Evolutionary conservation across 495 filamentous ascomycete species (phyloP).

Genomic region (Penicillium diatomitis): DNA sequence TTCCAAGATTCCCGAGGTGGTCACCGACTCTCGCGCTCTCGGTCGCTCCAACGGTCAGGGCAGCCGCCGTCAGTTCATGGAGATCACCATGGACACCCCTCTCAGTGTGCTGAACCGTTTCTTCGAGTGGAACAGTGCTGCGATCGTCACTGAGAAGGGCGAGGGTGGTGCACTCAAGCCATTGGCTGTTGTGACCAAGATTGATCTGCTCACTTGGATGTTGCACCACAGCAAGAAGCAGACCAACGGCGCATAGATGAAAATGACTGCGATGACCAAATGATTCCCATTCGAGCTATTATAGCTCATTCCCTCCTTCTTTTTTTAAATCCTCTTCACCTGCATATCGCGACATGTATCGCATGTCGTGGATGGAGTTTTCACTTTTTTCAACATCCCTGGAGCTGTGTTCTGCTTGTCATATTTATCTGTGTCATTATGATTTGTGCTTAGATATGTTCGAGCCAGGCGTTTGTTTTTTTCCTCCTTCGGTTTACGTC

Average conservation of each 20-base stretch:
- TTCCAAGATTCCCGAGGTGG: constrained; percentile 68
- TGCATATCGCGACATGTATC: constrained; percentile 5
- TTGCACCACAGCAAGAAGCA: constrained; percentile 51
- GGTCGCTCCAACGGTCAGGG: constrained; percentile 16
- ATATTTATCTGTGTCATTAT: neutral
- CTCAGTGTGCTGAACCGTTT: constrained; percentile 77
- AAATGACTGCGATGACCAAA: neutral
- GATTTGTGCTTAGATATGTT: neutral
- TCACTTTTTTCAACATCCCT: constrained; percentile 12
- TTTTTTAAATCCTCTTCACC: neutral
- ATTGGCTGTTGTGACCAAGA: constrained; percentile 89
- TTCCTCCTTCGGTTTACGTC: neutral
- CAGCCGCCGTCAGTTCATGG: constrained; percentile 64
- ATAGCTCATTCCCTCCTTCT: neutral
- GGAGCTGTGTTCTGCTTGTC: constrained; percentile 1
- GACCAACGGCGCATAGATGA: constrained; percentile 9
- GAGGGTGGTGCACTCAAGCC: constrained; percentile 59
- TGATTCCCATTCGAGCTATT: neutral
- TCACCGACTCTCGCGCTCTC: constrained; percentile 70
- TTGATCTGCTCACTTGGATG: constrained; percentile 89
- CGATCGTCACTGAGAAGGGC: constrained; percentile 73
- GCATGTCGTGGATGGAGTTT: constrained; percentile 9
- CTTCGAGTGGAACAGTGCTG: constrained; percentile 96
- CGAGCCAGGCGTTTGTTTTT: constrained; percentile 11
- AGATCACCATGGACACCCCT: constrained; percentile 87